Evolutionary conservation across 805 yeast genomes (phyloP), one percentile per base, ranked within the genome.

Genomic region (Kodamaea restingae): DNA sequence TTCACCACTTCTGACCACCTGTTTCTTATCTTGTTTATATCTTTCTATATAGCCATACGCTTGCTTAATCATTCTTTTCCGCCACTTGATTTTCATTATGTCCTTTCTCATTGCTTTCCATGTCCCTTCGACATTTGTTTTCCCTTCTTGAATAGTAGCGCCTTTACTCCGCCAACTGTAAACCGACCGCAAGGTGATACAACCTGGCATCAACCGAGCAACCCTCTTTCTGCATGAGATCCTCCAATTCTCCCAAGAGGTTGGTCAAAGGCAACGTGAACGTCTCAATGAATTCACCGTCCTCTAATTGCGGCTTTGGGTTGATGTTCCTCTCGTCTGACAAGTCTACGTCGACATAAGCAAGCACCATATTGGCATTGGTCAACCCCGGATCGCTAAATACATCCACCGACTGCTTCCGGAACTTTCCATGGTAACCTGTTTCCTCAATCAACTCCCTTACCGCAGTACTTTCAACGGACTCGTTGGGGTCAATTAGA

Each of bases 401-500:
- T 52, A 82, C 48, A n/a, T 48, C 54, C 9, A 48, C 40, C 4
- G 64, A 52, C 42, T 51, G 54, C 15, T 55, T 53, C 12, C 47
- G 45, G 34, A 79, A 81, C 31, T 63, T 75, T 6, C 97, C 97
- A 32, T 81, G 67, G 56, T 84, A 90, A 0, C 98, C 98, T 0
- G 98, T 90, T 56, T 91, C 98, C 60, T 91, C 98, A 35, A 75
- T 74, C 47, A 91, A 64, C 59, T 91, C 98, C 46, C 98, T 74
- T 38, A 81, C 68, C 0, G 98, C 98, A 27, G 96, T 88, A 4
- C 75, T 61, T 47, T 80, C 88, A 18, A 87, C 61, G 1, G 81
- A 58, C 58, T 93, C 98, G 38, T 77, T 73, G 1, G 90, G 87
- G 58, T 91, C 98, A 30, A 93, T 75, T 46, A 91, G 68, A 0